Conservation (phyloP, 2,329 filamentous ascomycete species). For the Capronia americana region DNA sequence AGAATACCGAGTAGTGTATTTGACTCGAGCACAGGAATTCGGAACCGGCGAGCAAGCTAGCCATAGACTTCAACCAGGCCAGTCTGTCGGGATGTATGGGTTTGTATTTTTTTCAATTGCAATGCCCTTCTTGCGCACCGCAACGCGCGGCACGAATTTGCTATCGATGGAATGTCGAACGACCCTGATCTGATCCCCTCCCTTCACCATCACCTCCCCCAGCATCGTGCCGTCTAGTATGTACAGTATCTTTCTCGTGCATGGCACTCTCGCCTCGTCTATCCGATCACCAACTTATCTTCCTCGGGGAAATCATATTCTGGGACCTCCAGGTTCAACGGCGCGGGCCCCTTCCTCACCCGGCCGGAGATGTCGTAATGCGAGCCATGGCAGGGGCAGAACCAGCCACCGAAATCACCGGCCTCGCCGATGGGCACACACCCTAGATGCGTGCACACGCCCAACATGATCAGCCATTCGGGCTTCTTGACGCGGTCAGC, state of each 20-base stretch:
- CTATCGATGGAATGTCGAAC: background rate
- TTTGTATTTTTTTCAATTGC: background rate
- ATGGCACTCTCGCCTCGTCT: slow-evolving; percentile 48
- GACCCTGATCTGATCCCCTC: background rate
- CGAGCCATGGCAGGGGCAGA: slow-evolving; percentile 99
- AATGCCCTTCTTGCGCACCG: background rate
- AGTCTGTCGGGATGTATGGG: background rate
- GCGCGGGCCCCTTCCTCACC: slow-evolving; percentile 95
- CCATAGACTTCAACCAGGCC: background rate
- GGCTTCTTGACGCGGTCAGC: slow-evolving; percentile 95
- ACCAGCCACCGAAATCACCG: slow-evolving; percentile 98
- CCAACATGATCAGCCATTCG: slow-evolving; percentile 98
- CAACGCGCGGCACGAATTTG: background rate
- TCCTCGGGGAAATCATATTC: slow-evolving; percentile 92
- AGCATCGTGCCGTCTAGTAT: slow-evolving; percentile 34
- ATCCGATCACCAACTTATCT: slow-evolving; percentile 89
- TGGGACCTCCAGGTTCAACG: slow-evolving; percentile 96
- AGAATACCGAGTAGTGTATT: background rate
- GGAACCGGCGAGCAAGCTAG: background rate
- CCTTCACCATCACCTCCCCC: slow-evolving; percentile 8
- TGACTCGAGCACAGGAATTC: background rate
- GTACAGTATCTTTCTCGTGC: slow-evolving; percentile 27
- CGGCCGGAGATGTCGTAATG: slow-evolving; percentile 99
- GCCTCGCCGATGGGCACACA: slow-evolving; percentile 99
- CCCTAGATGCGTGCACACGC: slow-evolving; percentile 98